Percentiles rank a stretch among this genome's conserved stretches.
Evolutionary conservation across 441 rosid species (phyloP).

Genomic region (Bruguiera hainesii): DNA sequence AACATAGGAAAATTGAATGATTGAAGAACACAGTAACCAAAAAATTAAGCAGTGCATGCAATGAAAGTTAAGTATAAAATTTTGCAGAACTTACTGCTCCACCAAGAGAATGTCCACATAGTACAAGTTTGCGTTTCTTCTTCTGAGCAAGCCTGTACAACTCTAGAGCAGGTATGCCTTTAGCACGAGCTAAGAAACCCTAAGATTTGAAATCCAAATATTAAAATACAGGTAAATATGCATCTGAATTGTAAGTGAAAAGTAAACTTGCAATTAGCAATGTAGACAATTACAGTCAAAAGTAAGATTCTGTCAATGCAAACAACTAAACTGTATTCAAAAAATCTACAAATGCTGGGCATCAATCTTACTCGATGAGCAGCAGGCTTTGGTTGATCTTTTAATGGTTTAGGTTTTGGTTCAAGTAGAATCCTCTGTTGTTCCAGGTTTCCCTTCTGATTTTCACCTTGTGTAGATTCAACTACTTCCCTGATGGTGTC

Average conservation of each 20-base stretch:
- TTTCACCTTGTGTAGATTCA: conserved; percentile 44
- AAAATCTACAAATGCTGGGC: conserved; percentile 8
- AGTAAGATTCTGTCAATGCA: background rate
- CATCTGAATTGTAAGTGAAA: background rate
- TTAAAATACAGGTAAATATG: conserved; percentile 7
- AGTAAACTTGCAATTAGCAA: background rate
- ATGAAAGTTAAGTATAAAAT: conserved; percentile 13
- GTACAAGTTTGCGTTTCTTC: conserved; percentile 90
- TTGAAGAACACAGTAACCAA: conserved; percentile 11
- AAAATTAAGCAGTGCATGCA: background rate
- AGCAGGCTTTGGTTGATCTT: conserved; percentile 82
- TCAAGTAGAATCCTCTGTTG: conserved; percentile 39
- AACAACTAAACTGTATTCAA: conserved; percentile 4
- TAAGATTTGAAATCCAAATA: conserved; percentile 24
- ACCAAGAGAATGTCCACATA: conserved; percentile 99
- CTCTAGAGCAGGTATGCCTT: conserved; percentile 98
- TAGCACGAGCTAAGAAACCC: conserved; percentile 99
- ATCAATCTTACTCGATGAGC: conserved; percentile 78
- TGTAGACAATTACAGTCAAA: background rate
- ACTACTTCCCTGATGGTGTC: conserved; percentile 38
- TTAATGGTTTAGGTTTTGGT: conserved; percentile 47
- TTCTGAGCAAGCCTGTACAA: conserved; percentile 92
- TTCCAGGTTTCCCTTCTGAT: conserved; percentile 45
- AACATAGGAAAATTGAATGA: conserved; percentile 9
- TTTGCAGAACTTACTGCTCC: conserved; percentile 72